Evolutionary conservation across 768 basidiomycete genomes (phyloP).

Genomic region (Daedalea quercina): DNA sequence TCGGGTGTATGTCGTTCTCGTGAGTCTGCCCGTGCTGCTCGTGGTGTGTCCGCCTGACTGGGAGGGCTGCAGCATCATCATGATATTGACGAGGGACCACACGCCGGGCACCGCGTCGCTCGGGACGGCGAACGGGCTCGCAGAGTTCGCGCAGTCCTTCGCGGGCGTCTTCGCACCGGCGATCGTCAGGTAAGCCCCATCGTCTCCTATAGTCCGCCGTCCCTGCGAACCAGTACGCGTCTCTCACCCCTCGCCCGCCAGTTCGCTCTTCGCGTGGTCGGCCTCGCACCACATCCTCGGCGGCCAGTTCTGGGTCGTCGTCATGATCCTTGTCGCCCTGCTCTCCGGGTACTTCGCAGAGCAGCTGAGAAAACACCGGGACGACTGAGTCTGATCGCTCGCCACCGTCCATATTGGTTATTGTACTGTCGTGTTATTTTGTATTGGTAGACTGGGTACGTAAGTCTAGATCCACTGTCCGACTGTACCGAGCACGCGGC

Average conservation of each 20-base stretch:
- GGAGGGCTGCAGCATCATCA: conserved; percentile 20
- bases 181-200: conserved; percentile 15
- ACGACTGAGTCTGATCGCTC: too few species aligned
- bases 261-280: conserved; percentile 23
- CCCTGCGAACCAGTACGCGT: too few species aligned
- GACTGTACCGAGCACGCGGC: too few species aligned
- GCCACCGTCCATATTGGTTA: too few species aligned
- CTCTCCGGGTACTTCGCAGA: conserved; percentile 13
- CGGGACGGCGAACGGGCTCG: conserved; percentile 26
- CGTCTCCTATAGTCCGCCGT: too few species aligned
- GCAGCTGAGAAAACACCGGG: conserved; percentile 15
- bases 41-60: not conserved
- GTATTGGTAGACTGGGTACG: too few species aligned
- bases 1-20: conserved; percentile 47
- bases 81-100: conserved; percentile 25
- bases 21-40: conserved; percentile 27
- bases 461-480: too few species aligned
- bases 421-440: not conserved
- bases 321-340: conserved; percentile 14
- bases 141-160: conserved; percentile 24
- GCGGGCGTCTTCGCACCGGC: conserved; percentile 23
- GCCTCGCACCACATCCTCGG: conserved; percentile 14
- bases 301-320: conserved; percentile 22
- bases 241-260: not conserved
- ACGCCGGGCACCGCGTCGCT: conserved; percentile 22